phyloP scores from a whole-genome alignment of 179 eudicot species.

The Beta corolliflora region DNA sequence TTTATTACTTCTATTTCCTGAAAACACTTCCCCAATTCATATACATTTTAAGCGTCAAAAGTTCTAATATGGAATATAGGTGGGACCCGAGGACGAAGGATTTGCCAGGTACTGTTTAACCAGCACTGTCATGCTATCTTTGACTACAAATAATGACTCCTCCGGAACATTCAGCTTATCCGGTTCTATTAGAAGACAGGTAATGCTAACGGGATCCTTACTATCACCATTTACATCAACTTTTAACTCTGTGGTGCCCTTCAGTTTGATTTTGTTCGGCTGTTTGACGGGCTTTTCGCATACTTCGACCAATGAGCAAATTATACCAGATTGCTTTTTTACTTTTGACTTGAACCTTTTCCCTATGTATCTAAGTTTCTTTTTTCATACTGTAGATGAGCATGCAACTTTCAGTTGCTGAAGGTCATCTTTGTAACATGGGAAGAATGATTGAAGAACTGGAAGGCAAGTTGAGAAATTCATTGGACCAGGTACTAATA shows the following conservation, averaged over 20 bases:
- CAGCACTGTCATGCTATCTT: slow-evolving; percentile 95
- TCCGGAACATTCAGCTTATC: slow-evolving; percentile 86
- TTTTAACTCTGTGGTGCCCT: background rate
- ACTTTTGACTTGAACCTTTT: too few relatives aligned
- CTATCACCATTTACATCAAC: background rate
- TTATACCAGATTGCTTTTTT: background rate
- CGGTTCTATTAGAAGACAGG: slow-evolving; percentile 99
- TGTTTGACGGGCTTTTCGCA: background rate
- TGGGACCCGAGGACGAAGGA: slow-evolving; percentile 83
- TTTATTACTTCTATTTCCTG: background rate
- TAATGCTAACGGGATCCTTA: slow-evolving; percentile 21
- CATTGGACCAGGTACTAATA: slow-evolving; percentile 78
- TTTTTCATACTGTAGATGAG: slow-evolving; percentile 56
- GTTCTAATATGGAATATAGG: slow-evolving; percentile 40
- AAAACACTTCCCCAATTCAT: slow-evolving; percentile 2
- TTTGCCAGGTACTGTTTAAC: slow-evolving; percentile 83
- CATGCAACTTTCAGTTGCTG: slow-evolving; percentile 81
- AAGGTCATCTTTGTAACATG: slow-evolving; percentile 96
- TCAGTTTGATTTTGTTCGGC: background rate
- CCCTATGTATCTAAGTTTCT: background rate
- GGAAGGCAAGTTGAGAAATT: slow-evolving; percentile 90
- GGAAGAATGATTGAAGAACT: slow-evolving; percentile 97
- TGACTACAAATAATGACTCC: slow-evolving; percentile 77
- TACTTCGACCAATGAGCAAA: background rate
- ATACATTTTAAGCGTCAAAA: background rate